phyloP scores from a whole-genome alignment of 257 asterid genomes.

The Pogostemon cablin region DNA sequence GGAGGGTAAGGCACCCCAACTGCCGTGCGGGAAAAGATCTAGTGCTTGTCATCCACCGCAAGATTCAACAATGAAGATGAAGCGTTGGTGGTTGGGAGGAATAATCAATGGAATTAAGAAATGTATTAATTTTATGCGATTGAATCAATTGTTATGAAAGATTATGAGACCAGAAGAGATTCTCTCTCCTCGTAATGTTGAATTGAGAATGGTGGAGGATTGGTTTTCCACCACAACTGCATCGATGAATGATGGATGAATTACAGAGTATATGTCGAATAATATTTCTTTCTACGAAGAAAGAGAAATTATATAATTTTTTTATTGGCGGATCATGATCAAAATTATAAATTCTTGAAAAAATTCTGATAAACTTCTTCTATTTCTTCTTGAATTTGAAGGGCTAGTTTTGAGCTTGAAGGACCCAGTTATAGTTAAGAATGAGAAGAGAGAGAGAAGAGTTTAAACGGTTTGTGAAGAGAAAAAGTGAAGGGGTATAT shows the following conservation, averaged over 20 bases:
- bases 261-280: not conserved
- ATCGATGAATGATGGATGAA: constrained; percentile 4
- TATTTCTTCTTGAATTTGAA: no score
- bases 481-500: no score
- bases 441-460: no score
- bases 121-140: constrained; percentile 35
- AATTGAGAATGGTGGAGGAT: constrained; percentile 17
- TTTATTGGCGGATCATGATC: no score
- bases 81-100: constrained; percentile 30
- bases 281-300: not conserved
- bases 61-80: constrained; percentile 31
- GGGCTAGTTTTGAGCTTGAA: no score
- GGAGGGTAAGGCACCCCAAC: constrained; percentile 77
- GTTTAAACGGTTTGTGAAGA: no score
- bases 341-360: no score
- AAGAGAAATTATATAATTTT: no score
- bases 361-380: no score
- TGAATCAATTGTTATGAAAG: not conserved
- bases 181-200: not conserved
- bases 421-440: no score
- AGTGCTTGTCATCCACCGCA: constrained; percentile 53
- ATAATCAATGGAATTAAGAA: constrained; percentile 34
- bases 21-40: constrained; percentile 75
- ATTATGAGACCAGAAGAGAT: not conserved
- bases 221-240: constrained; percentile 37